Base-by-base conservation (phyloP, 495 filamentous ascomycete genomes). In the Aspergillus incahuasiensis region DNA sequence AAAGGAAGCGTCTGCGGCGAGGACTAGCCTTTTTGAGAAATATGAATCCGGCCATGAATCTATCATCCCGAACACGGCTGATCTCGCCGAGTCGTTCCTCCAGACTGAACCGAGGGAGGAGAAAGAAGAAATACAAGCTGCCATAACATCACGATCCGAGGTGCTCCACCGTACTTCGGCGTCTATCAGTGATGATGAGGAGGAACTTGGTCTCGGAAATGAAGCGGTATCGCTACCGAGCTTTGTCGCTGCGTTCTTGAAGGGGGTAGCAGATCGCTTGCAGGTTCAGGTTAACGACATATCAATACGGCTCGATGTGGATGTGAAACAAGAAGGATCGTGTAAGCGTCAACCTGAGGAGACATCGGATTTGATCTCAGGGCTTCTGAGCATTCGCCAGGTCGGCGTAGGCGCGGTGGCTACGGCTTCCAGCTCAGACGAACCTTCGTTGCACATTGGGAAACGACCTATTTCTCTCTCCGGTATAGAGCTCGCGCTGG, bases 41-140 rank as follows among this genome's bases (percentile, higher is more conserved):
- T 59, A 62, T 51, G 62, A 65, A 13, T 9, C 51, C 16, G 53
- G 34, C 8, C 63, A 61, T 32, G 69, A 62, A 2, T 56, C 65
- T 6, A 61, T 64, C 34, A 49, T 95, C 11, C 89, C 90, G 3
- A 90, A 87, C 15, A 83, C 90, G n/a, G 80, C 86, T 57, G 86
- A 92, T 54, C 78, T 97, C 28, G 92, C 92, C 4, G 79, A 91
- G 67, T 95, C 89, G 0, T 97, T 96, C 69, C 76, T 97, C 13
- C 80, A 90, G 59, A 81, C 89, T 1, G 89, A 97, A 60, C 88
- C 91, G 1, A 68, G 68, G 40, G 82, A 87, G 52, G 88, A 94
- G 63, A 87, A 84, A 60, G 80, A 80, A 32, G 82, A 90, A 67
- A 73, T 97, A 25, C 82, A 94, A 69, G 84, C 88, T 50, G 89